Evolutionary conservation across 805 yeast species (phyloP), one percentile per base, ranked within the genome.

Genomic region (Teunomyces pallodes): DNA sequence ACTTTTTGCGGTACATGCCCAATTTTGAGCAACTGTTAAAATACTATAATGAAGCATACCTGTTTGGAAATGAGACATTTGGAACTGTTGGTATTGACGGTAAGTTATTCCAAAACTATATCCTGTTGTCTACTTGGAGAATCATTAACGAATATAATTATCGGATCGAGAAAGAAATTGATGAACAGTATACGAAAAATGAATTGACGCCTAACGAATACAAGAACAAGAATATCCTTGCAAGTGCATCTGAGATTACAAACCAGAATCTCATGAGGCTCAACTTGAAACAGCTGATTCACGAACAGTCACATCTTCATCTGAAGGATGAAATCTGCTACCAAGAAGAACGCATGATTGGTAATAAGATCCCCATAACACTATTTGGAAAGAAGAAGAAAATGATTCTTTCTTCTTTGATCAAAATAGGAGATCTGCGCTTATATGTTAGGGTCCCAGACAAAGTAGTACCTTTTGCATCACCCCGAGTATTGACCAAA

Each of bases 1-100:
- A 68, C 50, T 71, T 64, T 45, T 52, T 74, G 45, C 52, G 77
- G 36, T 74, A 68, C 45, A 58, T 74, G 5, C 77, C 78, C 4
- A 67, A 70, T 54, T 58, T 72, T 40, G 57, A 59, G 38, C 57
- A 64, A 14, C 66, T 64, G 43, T 47, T 70, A 24, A 49, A 56
- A 12, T 58, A 60, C 38, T 61, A 56, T 46, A 64, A 64, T 52
- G 58, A 54, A 31, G 62, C 59, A 13, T 54, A 59, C 44, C 50
- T 57, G n/a, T 55, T 54, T 31, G 62, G 63, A n/a, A 49, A 57
- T 14, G 68, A 62, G 38, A 62, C 70, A 1, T 66, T 51, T 49
- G 65, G 59, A 2, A 51, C 61, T 6, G 43, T 62, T 36, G 76
- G 76, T 6, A 61, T 72, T 13, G 72, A 66, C 47, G 74, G 72